Conservation (phyloP, 2,329 filamentous ascomycete species). For the Geosmithia flava region DNA sequence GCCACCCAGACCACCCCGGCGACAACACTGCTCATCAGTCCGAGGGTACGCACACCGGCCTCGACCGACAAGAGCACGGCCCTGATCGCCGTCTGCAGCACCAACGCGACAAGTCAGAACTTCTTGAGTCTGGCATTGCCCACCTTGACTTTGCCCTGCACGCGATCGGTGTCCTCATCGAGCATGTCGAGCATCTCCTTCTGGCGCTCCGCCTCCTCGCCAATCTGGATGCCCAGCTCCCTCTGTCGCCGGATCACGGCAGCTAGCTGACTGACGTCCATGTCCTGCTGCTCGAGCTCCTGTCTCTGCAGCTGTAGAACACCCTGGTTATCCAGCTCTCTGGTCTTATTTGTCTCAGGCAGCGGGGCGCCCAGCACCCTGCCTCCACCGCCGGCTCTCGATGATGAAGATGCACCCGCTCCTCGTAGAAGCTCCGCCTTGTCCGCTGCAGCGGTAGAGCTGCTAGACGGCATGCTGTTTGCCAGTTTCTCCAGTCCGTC, state of each 20-base stretch:
- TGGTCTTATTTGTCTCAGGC: constrained; percentile 63
- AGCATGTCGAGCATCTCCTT: constrained; percentile 56
- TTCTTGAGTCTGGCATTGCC: constrained; percentile 62
- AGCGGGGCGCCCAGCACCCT: constrained; percentile 62
- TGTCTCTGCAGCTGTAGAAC: constrained; percentile 63
- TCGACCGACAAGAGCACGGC: constrained; percentile 14
- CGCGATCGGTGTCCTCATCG: constrained; percentile 52
- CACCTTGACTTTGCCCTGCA: constrained; percentile 57
- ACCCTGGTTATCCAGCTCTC: constrained; percentile 65
- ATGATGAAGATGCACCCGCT: not conserved
- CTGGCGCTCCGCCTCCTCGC: constrained; percentile 61
- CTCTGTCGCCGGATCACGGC: constrained; percentile 61
- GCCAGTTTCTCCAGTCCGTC: constrained; percentile 65
- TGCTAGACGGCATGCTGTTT: constrained; percentile 31
- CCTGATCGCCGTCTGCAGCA: constrained; percentile 7
- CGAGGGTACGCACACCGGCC: constrained; percentile 17
- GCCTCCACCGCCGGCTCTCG: constrained; percentile 26
- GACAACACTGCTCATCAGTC: constrained; percentile 9
- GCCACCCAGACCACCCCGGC: constrained; percentile 7
- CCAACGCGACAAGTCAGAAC: constrained; percentile 33
- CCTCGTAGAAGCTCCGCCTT: constrained; percentile 33
- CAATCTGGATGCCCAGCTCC: constrained; percentile 67
- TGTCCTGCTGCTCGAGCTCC: constrained; percentile 64
- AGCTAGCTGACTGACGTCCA: constrained; percentile 55
- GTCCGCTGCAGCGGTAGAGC: constrained; percentile 33